Evolutionary conservation across 371 early-diverging fungal species (phyloP).

Genomic region (Mortierella sp.): DNA sequence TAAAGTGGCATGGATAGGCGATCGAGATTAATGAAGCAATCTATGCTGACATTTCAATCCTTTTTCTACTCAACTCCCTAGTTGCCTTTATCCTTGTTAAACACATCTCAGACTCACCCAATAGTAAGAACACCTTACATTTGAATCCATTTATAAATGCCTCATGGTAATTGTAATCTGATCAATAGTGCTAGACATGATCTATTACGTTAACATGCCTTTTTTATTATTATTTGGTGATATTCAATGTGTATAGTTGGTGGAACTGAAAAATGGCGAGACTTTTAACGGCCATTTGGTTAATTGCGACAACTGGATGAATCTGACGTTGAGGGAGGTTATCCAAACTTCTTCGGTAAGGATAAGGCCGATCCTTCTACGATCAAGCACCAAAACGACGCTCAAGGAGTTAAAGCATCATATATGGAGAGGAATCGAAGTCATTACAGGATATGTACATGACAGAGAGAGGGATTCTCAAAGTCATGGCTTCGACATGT

Average conservation of each 20-base stretch:
- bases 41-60: not conserved
- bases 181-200: not conserved
- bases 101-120: conserved; percentile 91
- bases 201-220: not conserved
- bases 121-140: conserved; percentile 66
- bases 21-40: no score
- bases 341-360: conserved; percentile 91
- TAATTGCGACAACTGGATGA: conserved; percentile 98
- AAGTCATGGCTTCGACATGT: not conserved
- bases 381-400: not conserved
- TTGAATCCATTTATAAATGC: not conserved
- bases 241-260: conserved; percentile 71
- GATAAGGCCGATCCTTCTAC: not conserved
- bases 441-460: no score
- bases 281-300: conserved; percentile 98
- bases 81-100: conserved; percentile 94
- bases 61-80: conserved; percentile 26
- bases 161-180: no score
- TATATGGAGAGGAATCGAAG: not conserved
- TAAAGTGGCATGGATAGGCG: no score
- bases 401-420: not conserved
- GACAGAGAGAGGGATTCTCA: not conserved
- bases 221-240: not conserved
- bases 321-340: conserved; percentile 94
- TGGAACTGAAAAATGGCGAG: conserved; percentile 98